A percentile compares a stretch with the other conserved stretches of the same genome.
These are phyloP conservation scores for Alternaria ventricosa DNA, from an alignment of 2,329 filamentous ascomycete genomes.

Conservation along the genomic window DNA sequence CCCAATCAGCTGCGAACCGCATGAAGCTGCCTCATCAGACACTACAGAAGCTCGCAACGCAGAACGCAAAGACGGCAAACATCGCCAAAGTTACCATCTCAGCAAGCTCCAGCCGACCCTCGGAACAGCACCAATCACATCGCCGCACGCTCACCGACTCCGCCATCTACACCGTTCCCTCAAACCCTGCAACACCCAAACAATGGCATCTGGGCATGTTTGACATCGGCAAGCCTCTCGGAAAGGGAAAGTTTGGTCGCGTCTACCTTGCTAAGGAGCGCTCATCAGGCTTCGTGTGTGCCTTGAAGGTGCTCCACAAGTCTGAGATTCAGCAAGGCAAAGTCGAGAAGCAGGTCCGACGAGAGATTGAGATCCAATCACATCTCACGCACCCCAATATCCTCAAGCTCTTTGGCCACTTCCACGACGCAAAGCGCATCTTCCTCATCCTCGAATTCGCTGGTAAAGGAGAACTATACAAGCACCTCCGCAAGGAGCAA, in stretches of 20 bases:
- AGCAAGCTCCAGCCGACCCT: slow-evolving; percentile 56
- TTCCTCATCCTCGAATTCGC: slow-evolving; percentile 89
- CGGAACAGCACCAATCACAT: slow-evolving; percentile 47
- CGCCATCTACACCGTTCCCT: slow-evolving; percentile 50
- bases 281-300: slow-evolving; percentile 80
- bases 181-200: slow-evolving; percentile 40
- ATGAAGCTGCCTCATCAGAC: slow-evolving; percentile 77
- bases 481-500: slow-evolving; percentile 79
- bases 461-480: slow-evolving; percentile 85
- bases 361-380: slow-evolving; percentile 89
- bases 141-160: slow-evolving; percentile 56
- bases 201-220: slow-evolving; percentile 92
- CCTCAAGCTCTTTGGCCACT: slow-evolving; percentile 82
- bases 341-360: slow-evolving; percentile 85
- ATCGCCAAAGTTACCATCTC: slow-evolving; percentile 71
- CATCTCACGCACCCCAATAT: slow-evolving; percentile 88
- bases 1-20: slow-evolving; percentile 60
- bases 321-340: slow-evolving; percentile 78
- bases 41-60: slow-evolving; percentile 84
- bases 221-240: slow-evolving; percentile 84
- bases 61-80: slow-evolving; percentile 63
- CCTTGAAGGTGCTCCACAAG: slow-evolving; percentile 86
- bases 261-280: slow-evolving; percentile 86
- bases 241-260: slow-evolving; percentile 86
- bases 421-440: slow-evolving; percentile 86